These are phyloP conservation scores for Sporormia fimetaria DNA, from an alignment of 495 filamentous ascomycete species.

Conservation along the genomic window DNA sequence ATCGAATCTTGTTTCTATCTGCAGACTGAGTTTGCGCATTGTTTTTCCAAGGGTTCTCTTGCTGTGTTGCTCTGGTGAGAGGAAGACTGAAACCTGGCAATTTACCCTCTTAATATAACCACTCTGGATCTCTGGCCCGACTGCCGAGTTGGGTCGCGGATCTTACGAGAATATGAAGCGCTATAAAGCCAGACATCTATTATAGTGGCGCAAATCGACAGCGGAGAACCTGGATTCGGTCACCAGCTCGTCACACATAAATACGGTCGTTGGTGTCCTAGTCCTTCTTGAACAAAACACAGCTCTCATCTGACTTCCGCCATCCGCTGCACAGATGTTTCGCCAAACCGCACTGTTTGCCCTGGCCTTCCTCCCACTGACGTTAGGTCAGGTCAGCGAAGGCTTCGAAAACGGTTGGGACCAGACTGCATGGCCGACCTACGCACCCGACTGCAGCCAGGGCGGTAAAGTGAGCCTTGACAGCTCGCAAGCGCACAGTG, in stretches of 20 bases:
- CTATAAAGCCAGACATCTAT: not conserved
- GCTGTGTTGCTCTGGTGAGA: no score
- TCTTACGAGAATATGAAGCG: slow-evolving; percentile 1
- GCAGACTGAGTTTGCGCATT: no score
- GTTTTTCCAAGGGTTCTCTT: no score
- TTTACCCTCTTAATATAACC: slow-evolving; percentile 19
- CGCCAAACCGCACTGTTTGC: slow-evolving; percentile 36
- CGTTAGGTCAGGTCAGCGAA: slow-evolving; percentile 41
- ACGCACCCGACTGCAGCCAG: slow-evolving; percentile 46
- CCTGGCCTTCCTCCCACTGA: slow-evolving; percentile 37
- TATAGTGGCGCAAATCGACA: slow-evolving; percentile 6
- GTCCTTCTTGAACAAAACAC: slow-evolving; percentile 11
- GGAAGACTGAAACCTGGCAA: no score
- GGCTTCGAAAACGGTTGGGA: slow-evolving; percentile 46
- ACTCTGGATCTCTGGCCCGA: slow-evolving; percentile 3
- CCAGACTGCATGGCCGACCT: slow-evolving; percentile 42
- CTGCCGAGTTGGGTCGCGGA: slow-evolving; percentile 6
- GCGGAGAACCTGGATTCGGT: slow-evolving; percentile 3
- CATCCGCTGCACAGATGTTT: slow-evolving; percentile 35
- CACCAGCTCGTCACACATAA: slow-evolving; percentile 27
- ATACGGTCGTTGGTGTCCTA: slow-evolving; percentile 17
- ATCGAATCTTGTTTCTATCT: no score
- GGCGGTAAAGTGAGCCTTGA: slow-evolving; percentile 45
- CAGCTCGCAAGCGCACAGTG: slow-evolving; percentile 40
- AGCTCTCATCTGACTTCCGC: slow-evolving; percentile 10